Percentiles rank a stretch among this genome's conserved stretches.
These are phyloP conservation scores for Colletotrichum sp. DNA, from an alignment of 2,329 filamentous ascomycete species.

Conservation along the genomic window DNA sequence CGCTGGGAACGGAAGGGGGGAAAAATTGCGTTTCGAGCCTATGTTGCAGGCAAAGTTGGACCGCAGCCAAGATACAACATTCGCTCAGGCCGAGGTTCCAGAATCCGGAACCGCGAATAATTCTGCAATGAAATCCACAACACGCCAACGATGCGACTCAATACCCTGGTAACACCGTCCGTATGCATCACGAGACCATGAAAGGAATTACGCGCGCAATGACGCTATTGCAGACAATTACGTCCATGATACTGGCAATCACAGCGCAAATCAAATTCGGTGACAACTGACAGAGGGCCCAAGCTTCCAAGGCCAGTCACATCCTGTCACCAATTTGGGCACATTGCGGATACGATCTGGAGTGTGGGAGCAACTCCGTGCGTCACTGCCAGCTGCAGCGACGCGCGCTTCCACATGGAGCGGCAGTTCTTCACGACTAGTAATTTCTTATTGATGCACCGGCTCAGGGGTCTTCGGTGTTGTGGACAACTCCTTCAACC, in stretches of 20 bases:
- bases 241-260: background rate
- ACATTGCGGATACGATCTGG: background rate
- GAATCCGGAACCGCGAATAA: background rate
- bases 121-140: background rate
- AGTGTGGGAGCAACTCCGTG: background rate
- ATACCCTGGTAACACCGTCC: background rate
- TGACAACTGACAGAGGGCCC: background rate
- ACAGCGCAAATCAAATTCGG: background rate
- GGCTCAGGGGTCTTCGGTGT: slow-evolving; percentile 1
- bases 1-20: background rate
- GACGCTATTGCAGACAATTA: background rate
- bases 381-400: background rate
- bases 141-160: background rate
- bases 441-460: slow-evolving; percentile 14
- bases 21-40: background rate
- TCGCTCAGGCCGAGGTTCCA: background rate
- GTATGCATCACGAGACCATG: background rate
- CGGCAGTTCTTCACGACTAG: slow-evolving; percentile 16
- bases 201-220: background rate
- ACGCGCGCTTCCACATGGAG: background rate
- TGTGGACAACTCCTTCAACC: background rate
- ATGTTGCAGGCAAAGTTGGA: background rate
- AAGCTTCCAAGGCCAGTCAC: background rate
- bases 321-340: background rate
- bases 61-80: background rate